Conservation (phyloP, 352 stramenopile species). For the Phytophthora vignae region DNA sequence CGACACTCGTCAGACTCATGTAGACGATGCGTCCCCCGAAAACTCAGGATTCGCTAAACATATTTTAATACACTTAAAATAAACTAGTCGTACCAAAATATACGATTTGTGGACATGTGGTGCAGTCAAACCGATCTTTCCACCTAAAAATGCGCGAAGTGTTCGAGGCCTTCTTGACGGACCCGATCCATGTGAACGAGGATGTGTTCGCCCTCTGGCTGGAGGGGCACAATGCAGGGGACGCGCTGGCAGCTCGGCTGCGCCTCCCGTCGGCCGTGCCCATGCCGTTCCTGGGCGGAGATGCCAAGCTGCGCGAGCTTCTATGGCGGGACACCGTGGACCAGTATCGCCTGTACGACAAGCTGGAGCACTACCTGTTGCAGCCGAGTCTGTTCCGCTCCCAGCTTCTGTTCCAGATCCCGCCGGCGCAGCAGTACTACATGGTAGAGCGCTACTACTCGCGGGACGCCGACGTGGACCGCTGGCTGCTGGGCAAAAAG, state of each 20-base stretch:
- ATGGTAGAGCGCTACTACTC: slow-evolving; percentile 88
- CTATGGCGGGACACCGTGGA: slow-evolving; percentile 84
- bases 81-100: too few species aligned
- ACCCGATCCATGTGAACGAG: slow-evolving; percentile 82
- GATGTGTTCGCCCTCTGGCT: slow-evolving; percentile 84
- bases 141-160: slow-evolving; percentile 71
- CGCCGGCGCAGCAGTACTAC: slow-evolving; percentile 76
- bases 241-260: slow-evolving; percentile 62
- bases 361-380: slow-evolving; percentile 85
- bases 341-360: slow-evolving; percentile 87
- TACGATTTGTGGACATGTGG: too few species aligned
- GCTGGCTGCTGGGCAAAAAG: slow-evolving; percentile 84
- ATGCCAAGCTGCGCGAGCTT: slow-evolving; percentile 67
- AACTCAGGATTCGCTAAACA: too few species aligned
- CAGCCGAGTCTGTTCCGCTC: slow-evolving; percentile 82
- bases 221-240: slow-evolving; percentile 69
- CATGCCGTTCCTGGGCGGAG: slow-evolving; percentile 61
- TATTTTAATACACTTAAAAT: too few species aligned
- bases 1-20: too few species aligned
- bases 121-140: background rate
- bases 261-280: slow-evolving; percentile 42
- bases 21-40: too few species aligned
- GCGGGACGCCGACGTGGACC: slow-evolving; percentile 71
- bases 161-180: slow-evolving; percentile 85
- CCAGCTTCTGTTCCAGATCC: slow-evolving; percentile 86